A percentile compares a stretch with the other conserved stretches of the same genome.
Conservation (phyloP, 2,329 filamentous ascomycete genomes). For the Ophioceras dolichostomum region DNA sequence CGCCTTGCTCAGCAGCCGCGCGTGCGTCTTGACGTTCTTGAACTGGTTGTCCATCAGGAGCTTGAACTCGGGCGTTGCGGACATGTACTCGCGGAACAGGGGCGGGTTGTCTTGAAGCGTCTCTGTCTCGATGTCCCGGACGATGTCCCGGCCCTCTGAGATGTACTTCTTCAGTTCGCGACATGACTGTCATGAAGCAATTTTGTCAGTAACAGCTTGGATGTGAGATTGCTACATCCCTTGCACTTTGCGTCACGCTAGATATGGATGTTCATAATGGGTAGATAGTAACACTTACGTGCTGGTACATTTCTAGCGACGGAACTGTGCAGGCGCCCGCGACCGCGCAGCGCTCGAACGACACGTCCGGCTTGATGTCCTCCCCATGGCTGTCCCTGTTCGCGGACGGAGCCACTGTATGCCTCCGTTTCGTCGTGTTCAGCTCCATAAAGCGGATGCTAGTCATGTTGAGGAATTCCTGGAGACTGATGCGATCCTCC, state of each 20-base stretch:
- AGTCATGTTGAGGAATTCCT: constrained; percentile 89
- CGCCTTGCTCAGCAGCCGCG: constrained; percentile 79
- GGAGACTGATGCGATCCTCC: constrained; percentile 61
- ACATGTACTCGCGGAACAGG: constrained; percentile 83
- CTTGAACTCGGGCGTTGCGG: constrained; percentile 72
- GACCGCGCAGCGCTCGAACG: constrained; percentile 68
- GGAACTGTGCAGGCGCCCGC: constrained; percentile 86
- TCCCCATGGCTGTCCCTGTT: constrained; percentile 17
- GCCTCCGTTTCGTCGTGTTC: constrained; percentile 85
- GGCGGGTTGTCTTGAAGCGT: constrained; percentile 84
- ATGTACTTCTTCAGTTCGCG: constrained; percentile 96
- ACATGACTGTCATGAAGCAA: constrained; percentile 54
- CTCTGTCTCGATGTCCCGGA: constrained; percentile 81
- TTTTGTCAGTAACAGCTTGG: too few species aligned
- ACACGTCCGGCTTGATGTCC: constrained; percentile 34
- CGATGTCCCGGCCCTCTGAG: constrained; percentile 78
- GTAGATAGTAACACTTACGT: constrained; percentile 29
- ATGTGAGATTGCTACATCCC: too few species aligned
- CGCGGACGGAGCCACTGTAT: constrained; percentile 56
- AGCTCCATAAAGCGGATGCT: constrained; percentile 98
- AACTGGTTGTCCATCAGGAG: constrained; percentile 90
- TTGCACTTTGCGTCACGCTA: too few species aligned
- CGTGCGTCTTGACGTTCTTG: constrained; percentile 92
- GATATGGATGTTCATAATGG: too few species aligned
- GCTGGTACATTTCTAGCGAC: constrained; percentile 88